Percentiles rank a stretch among this genome's conserved stretches.
Evolutionary conservation across 2,329 filamentous ascomycete species (phyloP).

Genomic region (Uncinocarpus reesii): DNA sequence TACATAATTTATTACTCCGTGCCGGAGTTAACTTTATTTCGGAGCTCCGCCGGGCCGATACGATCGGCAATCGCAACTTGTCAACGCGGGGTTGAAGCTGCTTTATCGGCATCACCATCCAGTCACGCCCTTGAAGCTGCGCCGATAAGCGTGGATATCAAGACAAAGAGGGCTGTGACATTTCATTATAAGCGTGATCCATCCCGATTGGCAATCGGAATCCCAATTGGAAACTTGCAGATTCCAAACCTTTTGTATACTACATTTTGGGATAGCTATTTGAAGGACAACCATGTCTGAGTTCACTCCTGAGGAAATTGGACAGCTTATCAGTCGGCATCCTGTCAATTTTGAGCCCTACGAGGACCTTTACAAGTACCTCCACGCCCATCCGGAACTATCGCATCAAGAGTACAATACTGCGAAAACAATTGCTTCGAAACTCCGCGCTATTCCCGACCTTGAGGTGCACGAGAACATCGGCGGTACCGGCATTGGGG

Average conservation of each 20-base stretch:
- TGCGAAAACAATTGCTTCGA: slow-evolving; percentile 37
- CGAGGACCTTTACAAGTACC: slow-evolving; percentile 48
- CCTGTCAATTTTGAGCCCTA: slow-evolving; percentile 35
- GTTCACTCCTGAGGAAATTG: slow-evolving; percentile 10
- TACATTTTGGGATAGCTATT: neutral
- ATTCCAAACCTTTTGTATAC: neutral
- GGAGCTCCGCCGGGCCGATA: too few relatives aligned
- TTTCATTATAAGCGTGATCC: too few relatives aligned
- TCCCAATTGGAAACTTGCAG: neutral
- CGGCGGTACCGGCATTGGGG: slow-evolving; percentile 38
- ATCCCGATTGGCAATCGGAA: too few relatives aligned
- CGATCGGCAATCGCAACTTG: too few relatives aligned
- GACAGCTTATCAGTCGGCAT: neutral
- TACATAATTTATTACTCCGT: too few relatives aligned
- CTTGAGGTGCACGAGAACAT: slow-evolving; percentile 36
- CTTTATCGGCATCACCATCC: too few relatives aligned
- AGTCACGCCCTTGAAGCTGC: too few relatives aligned
- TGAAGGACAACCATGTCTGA: slow-evolving; percentile 1
- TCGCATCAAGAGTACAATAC: slow-evolving; percentile 48
- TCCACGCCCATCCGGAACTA: slow-evolving; percentile 51
- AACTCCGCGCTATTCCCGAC: slow-evolving; percentile 16
- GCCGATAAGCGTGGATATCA: too few relatives aligned
- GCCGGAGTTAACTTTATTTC: neutral
- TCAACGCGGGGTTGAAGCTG: neutral
- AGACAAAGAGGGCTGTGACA: too few relatives aligned